Evolutionary conservation across 1,284 basidiomycete species (phyloP).

Genomic region (Heterobasidion occidentale): DNA sequence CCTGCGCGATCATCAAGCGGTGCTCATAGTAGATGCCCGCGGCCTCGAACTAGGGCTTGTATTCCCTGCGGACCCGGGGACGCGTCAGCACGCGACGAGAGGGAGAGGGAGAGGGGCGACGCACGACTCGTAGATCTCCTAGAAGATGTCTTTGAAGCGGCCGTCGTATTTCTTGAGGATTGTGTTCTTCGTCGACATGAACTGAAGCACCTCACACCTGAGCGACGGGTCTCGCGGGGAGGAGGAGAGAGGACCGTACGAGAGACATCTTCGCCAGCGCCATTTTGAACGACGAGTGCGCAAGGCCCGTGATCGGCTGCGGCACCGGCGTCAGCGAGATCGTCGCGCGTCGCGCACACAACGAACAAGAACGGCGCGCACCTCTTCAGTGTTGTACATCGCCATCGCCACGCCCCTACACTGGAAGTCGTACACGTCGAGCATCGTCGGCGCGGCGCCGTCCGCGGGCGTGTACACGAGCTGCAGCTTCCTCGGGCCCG

Average conservation of each 20-base stretch:
- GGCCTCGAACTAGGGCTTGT: conserved; percentile 79
- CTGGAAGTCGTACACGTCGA: conserved; percentile 90
- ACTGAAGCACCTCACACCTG: conserved; percentile 29
- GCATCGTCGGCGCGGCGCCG: conserved; percentile 53
- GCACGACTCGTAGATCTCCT: conserved; percentile 81
- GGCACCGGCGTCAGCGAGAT: not conserved
- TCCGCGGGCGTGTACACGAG: conserved; percentile 78
- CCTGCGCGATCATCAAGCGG: conserved; percentile 94
- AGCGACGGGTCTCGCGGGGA: too few species aligned
- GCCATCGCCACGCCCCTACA: conserved; percentile 83
- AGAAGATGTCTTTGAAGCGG: conserved; percentile 98
- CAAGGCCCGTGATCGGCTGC: conserved; percentile 94
- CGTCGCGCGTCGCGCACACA: too few species aligned
- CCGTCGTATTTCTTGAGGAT: conserved; percentile 97
- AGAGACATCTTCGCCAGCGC: conserved; percentile 92
- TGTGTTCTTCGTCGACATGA: conserved; percentile 98
- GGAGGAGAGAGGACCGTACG: conserved; percentile 31
- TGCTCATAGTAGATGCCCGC: conserved; percentile 95
- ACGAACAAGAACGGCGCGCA: conserved; percentile 19
- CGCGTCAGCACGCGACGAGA: not conserved
- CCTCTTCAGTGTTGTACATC: conserved; percentile 96
- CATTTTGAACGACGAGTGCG: conserved; percentile 98
- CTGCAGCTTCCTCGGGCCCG: conserved; percentile 86
- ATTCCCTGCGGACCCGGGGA: conserved; percentile 38
- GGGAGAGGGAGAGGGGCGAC: conserved; percentile 13